These are phyloP conservation scores for Stagonosporopsis cucurbitacearum DNA, from an alignment of 2,329 filamentous ascomycete genomes.

Conservation along the genomic window DNA sequence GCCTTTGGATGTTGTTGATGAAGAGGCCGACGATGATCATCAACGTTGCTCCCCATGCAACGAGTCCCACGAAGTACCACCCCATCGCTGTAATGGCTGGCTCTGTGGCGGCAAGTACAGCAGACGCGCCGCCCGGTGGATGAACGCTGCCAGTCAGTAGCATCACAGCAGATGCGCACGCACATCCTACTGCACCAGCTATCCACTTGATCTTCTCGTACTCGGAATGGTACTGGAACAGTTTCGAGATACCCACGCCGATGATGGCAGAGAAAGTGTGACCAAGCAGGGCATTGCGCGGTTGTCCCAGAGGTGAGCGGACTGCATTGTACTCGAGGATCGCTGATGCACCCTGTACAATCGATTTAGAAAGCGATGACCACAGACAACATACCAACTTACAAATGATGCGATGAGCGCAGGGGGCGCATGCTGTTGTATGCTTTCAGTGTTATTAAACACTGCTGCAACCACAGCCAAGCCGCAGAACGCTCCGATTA, in stretches of 20 bases:
- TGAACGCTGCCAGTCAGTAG: constrained; percentile 56
- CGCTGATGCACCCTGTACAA: constrained; percentile 53
- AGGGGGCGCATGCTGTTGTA: constrained; percentile 50
- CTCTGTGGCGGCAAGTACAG: constrained; percentile 54
- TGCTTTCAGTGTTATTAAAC: constrained; percentile 49
- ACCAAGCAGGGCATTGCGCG: constrained; percentile 55
- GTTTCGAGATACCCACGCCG: constrained; percentile 54
- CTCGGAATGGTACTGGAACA: constrained; percentile 50
- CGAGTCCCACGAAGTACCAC: constrained; percentile 54
- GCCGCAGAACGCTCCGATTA: constrained; percentile 53
- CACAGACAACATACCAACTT: constrained; percentile 19
- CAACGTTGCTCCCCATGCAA: constrained; percentile 51
- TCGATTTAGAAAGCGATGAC: not conserved
- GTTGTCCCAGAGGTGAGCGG: constrained; percentile 56
- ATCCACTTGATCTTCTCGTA: constrained; percentile 54
- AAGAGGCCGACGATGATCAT: constrained; percentile 53
- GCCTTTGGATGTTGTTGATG: constrained; percentile 56
- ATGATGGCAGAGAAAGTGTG: constrained; percentile 55
- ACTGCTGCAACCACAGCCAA: constrained; percentile 52
- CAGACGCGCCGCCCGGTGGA: constrained; percentile 59
- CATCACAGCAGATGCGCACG: constrained; percentile 54
- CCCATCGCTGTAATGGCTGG: constrained; percentile 52
- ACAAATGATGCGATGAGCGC: constrained; percentile 54
- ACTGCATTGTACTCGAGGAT: constrained; percentile 58
- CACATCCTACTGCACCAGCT: constrained; percentile 53